Percentiles rank a stretch among this genome's conserved stretches.
Evolutionary conservation across 139 green algal genomes (phyloP).

Genomic region (Chlorella vulgaris): DNA sequence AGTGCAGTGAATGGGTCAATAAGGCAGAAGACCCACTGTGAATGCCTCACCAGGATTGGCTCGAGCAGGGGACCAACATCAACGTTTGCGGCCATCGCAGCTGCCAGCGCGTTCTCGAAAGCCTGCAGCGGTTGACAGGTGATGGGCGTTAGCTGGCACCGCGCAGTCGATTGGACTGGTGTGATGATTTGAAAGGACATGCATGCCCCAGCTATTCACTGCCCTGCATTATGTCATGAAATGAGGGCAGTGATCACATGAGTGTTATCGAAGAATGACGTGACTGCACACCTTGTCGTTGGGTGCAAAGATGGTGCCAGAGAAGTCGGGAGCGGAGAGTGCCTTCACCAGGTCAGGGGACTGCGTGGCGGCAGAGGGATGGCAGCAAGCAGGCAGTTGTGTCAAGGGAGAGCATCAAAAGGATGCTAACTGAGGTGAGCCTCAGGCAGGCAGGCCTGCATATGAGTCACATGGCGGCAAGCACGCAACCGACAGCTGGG

Average conservation of each 20-base stretch:
- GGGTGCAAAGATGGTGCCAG: conserved; percentile 4
- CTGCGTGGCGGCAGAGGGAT: neutral
- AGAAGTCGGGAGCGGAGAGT: neutral
- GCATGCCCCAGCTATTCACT: too few species aligned
- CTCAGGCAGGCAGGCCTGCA: too few species aligned
- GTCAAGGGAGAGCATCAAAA: neutral
- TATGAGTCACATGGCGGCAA: too few species aligned
- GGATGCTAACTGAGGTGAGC: too few species aligned
- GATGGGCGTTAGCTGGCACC: neutral
- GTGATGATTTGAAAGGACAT: too few species aligned
- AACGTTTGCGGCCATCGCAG: neutral
- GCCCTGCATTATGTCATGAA: too few species aligned
- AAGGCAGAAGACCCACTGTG: neutral
- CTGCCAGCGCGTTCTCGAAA: neutral
- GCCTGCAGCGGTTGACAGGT: neutral
- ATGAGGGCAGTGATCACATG: too few species aligned
- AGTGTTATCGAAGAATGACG: neutral
- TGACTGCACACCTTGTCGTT: neutral
- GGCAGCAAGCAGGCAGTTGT: neutral
- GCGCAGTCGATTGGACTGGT: too few species aligned
- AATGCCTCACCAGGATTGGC: neutral
- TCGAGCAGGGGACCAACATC: neutral
- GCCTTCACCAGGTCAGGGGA: neutral
- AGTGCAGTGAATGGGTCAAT: too few species aligned
- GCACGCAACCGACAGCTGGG: too few species aligned